Evolutionary conservation across 495 filamentous ascomycete species (phyloP), one percentile per base, ranked within the genome.

Genomic region (Choiromyces venosus): DNA sequence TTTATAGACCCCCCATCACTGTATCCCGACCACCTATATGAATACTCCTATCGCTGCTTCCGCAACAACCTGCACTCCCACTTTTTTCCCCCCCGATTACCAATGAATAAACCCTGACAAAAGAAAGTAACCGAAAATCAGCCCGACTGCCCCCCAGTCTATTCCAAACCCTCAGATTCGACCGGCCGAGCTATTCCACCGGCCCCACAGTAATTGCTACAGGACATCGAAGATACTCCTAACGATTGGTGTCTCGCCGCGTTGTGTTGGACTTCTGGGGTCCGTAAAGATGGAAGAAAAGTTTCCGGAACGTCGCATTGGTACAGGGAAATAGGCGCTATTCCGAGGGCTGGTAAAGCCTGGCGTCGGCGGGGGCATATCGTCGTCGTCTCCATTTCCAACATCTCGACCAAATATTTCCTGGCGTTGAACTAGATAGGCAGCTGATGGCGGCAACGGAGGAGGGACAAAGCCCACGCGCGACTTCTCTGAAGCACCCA

Each of bases 161-260:
- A n/a, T n/a, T 61, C 52, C n/a, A 14, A 29, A 7, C n/a, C 65
- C 66, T 37, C 19, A 68, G 39, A 66, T 39, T 77, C 73, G 76
- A 40, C 67, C 76, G 74, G 74, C 38, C 69, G 75, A 73, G 67
- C 74, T 77, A n/a, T 73, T 68, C 76, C 76, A 77, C 73, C 76
- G 74, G 56, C 74, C 76, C 74, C 74, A 80, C 78, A 78, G 72
- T 80, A 75, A 72, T 81, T 80, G 78, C 79, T 81, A 81, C 76
- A 81, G 76, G 69, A 81, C 80, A 75, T 81, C 80, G 56, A 81
- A 81, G 69, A 81, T 81, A 68, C 79, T 81, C 74, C 80, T 68
- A 37, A 81, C 74, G 9, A 81, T 75, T 44, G 79, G 79, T 37
- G 70, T 80, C 76, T 81, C 71, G 35, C 73, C 79, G 29, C 79